Base-by-base conservation (phyloP, 768 basidiomycete species). In the Naematelia aurantialba region DNA sequence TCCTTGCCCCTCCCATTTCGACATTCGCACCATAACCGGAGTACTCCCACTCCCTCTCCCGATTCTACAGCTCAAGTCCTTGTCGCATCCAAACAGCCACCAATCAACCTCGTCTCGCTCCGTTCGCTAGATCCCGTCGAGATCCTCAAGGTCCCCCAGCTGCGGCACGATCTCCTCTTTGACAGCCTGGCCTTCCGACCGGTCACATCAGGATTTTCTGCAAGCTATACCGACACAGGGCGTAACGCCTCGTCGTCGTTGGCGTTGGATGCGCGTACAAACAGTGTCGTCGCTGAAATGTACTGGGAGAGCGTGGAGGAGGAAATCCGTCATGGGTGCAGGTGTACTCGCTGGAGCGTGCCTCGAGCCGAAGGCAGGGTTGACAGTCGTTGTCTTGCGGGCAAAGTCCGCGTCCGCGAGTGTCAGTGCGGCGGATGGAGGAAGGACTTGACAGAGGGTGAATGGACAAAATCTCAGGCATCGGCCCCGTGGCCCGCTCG, bases 101-200 rank as follows among this genome's bases (percentile, higher is more conserved):
- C 87, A 45, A 89, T 94, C 73, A 91, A 89, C 69, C 82, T 88
- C 39, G 84, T 85, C 45, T 90, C 89, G 1, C 81, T 96, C 66
- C 85, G 85, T 69, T 89, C 91, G 72, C 81, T 96, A 52, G 91
- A 96, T 74, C 80, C 94, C 19, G 84, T 87, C 58, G 84, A 87
- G 54, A 91, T 94, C 67, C 81, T 94, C 57, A 84, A 88, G 49
- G 91, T 91, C 76, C 89, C 90, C 22, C 90, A 92, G 73, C 86
- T 94, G 59, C 88, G 92, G 22, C 91, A 94, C 67, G 91, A 93
- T 78, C 82, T 93, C 60, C 83, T 93, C 65, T 92, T 93, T 65
- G 91, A 94, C 63, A 74, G 68, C 50, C 66, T 78, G 22, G 73
- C 74, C 55, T 78, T 78, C 57, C 67, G 77, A 10, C 75, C 77